These are phyloP conservation scores for Anthracocystis walkeri DNA, from an alignment of 1,284 basidiomycete species.

Conservation along the genomic window DNA sequence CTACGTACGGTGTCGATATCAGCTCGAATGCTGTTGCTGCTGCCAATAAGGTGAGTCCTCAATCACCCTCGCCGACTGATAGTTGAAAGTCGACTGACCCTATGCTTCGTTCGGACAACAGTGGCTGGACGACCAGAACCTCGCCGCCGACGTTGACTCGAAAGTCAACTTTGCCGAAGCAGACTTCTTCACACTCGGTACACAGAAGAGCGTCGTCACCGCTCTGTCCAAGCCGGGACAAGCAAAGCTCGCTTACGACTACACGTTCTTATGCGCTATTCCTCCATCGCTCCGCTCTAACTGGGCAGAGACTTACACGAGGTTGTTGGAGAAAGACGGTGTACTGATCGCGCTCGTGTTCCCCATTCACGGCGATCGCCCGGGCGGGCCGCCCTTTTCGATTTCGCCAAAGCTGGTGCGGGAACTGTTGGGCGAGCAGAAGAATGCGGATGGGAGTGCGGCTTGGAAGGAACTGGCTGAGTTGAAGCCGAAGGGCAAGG, in stretches of 20 bases:
- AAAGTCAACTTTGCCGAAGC: constrained; percentile 43
- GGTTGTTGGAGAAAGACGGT: constrained; percentile 41
- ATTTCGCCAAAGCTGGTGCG: constrained; percentile 48
- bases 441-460: constrained; percentile 20
- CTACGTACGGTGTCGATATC: constrained; percentile 50
- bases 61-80: not conserved
- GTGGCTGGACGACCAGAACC: constrained; percentile 45
- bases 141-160: constrained; percentile 8
- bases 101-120: not conserved
- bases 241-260: constrained; percentile 52
- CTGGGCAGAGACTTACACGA: constrained; percentile 58
- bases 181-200: constrained; percentile 53
- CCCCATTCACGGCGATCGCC: constrained; percentile 57
- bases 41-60: constrained; percentile 38
- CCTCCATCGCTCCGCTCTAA: constrained; percentile 42
- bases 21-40: constrained; percentile 43
- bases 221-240: constrained; percentile 26
- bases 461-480: constrained; percentile 48
- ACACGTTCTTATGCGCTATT: constrained; percentile 61
- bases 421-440: constrained; percentile 26
- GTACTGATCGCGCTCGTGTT: constrained; percentile 53
- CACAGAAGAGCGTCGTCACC: constrained; percentile 8
- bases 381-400: constrained; percentile 55
- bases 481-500: constrained; percentile 37
- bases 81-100: not conserved